A percentile compares a stretch with the other conserved stretches of the same genome.
phyloP scores from a whole-genome alignment of 2,329 filamentous ascomycete genomes.

The Cladosporium cucumerinum region DNA sequence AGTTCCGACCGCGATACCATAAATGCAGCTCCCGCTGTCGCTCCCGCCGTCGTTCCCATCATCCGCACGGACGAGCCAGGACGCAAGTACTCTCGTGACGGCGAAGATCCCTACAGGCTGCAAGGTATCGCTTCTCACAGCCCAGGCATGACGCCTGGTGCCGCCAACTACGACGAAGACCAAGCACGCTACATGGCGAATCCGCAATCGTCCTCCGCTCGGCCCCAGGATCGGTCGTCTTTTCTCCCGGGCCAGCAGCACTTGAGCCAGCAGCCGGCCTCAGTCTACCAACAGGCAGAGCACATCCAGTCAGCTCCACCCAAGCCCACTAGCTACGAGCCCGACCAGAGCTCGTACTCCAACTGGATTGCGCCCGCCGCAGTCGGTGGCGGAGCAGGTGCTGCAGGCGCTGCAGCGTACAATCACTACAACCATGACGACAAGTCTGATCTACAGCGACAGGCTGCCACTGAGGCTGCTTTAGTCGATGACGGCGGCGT shows the following conservation, averaged over 20 bases:
- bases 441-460: conserved; percentile 19
- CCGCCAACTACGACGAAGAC: conserved; percentile 8
- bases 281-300: conserved; percentile 13
- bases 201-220: conserved; percentile 25
- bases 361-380: conserved; percentile 55
- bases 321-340: conserved; percentile 18
- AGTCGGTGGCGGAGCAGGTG: conserved; percentile 24
- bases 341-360: conserved; percentile 32
- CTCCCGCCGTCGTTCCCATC: conserved; percentile 48
- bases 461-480: conserved; percentile 9
- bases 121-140: conserved; percentile 26
- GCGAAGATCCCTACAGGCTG: conserved; percentile 31
- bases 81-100: conserved; percentile 25
- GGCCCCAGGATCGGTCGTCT: conserved; percentile 24
- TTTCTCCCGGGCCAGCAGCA: conserved; percentile 23
- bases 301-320: conserved; percentile 19
- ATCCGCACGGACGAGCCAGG: conserved; percentile 28
- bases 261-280: conserved; percentile 18
- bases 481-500: neutral
- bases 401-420: conserved; percentile 41
- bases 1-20: conserved; percentile 55
- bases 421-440: conserved; percentile 21
- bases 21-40: conserved; percentile 52
- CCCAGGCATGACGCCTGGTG: conserved; percentile 6
- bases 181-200: conserved; percentile 16